Percentiles rank a stretch among this genome's conserved stretches.
These are phyloP conservation scores for Microbotryomycetes sp. DNA, from an alignment of 1,284 basidiomycete species.

Conservation along the genomic window DNA sequence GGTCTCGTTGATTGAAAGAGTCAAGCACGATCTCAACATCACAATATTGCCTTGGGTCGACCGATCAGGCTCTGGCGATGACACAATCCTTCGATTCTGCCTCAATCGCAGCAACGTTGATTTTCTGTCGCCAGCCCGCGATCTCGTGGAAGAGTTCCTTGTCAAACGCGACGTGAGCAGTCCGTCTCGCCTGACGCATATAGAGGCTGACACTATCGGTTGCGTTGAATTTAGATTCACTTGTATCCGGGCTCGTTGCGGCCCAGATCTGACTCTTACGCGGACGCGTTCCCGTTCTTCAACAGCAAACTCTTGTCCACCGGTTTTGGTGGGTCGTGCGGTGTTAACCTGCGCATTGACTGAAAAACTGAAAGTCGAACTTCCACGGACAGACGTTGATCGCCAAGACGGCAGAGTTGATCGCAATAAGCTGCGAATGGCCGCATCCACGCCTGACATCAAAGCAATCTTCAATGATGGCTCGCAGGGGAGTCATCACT, in stretches of 20 bases:
- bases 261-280: constrained; percentile 73
- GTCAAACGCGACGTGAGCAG: constrained; percentile 67
- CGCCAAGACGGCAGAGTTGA: background rate
- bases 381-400: background rate
- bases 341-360: no score
- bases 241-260: constrained; percentile 36
- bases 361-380: background rate
- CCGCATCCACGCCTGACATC: constrained; percentile 85
- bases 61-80: constrained; percentile 53
- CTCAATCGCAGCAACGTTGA: constrained; percentile 92
- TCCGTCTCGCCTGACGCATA: background rate
- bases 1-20: constrained; percentile 68
- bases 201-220: background rate
- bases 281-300: constrained; percentile 93
- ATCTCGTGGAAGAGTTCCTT: constrained; percentile 88
- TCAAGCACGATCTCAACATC: constrained; percentile 91
- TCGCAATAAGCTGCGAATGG: constrained; percentile 54
- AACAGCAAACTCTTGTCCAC: constrained; percentile 81
- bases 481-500: constrained; percentile 13
- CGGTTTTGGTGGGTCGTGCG: constrained; percentile 55
- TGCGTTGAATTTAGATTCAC: constrained; percentile 30
- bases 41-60: constrained; percentile 52
- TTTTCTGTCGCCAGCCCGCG: constrained; percentile 78
- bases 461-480: constrained; percentile 81
- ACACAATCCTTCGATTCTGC: constrained; percentile 83